phyloP scores from a whole-genome alignment of 768 basidiomycete species.

The Pulveroboletus sp. region DNA sequence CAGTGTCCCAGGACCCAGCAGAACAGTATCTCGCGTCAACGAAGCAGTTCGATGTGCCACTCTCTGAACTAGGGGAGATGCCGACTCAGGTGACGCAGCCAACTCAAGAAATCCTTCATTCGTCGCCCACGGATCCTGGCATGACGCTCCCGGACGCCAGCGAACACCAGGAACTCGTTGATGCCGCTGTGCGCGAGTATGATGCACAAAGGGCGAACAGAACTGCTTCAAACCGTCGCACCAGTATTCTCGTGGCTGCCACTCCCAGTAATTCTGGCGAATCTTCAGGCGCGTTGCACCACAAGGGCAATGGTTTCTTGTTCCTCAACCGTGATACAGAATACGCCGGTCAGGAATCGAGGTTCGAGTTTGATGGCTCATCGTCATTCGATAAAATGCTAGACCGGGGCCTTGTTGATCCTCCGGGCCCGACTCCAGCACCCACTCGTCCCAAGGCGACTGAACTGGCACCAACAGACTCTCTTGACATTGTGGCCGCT shows the following conservation, averaged over 20 bases:
- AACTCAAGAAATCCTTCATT: constrained; percentile 24
- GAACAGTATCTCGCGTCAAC: constrained; percentile 42
- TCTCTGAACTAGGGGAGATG: constrained; percentile 49
- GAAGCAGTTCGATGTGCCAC: constrained; percentile 53
- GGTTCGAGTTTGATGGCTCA: constrained; percentile 37
- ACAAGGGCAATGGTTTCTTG: constrained; percentile 8
- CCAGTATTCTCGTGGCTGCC: constrained; percentile 43
- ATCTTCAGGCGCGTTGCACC: constrained; percentile 17
- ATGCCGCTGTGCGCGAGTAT: constrained; percentile 23
- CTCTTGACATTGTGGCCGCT: constrained; percentile 4
- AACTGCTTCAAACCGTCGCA: constrained; percentile 6
- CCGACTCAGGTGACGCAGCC: constrained; percentile 26
- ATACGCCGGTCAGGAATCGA: constrained; percentile 23
- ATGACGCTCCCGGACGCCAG: constrained; percentile 49
- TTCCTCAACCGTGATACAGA: constrained; percentile 10
- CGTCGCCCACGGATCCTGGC: constrained; percentile 41
- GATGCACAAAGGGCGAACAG: constrained; percentile 19
- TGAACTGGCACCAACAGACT: constrained; percentile 6
- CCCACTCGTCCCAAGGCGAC: constrained; percentile 10
- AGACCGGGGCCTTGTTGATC: constrained; percentile 29
- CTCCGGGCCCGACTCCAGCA: constrained; percentile 23
- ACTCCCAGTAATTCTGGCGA: constrained; percentile 47
- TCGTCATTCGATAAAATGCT: constrained; percentile 41
- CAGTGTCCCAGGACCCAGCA: constrained; percentile 45
- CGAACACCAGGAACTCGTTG: constrained; percentile 26